Conservation (phyloP, 2,329 filamentous ascomycete genomes). For the Exophiala alcalophila region DNA sequence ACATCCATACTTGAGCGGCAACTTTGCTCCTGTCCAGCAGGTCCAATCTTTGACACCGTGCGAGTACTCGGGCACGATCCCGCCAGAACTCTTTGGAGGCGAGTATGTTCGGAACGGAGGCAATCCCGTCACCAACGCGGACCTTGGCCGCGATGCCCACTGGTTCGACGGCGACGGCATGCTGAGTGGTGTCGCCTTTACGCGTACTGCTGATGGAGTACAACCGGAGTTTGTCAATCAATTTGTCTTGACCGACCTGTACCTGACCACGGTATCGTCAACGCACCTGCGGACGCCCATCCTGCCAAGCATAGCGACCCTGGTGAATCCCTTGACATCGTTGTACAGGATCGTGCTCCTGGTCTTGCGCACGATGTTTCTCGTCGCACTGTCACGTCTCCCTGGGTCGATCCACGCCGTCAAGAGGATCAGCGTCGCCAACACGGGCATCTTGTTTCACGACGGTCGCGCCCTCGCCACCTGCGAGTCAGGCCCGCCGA, state of each 20-base stretch:
- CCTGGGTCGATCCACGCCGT: constrained; percentile 57
- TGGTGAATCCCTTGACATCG: constrained; percentile 59
- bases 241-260: constrained; percentile 66
- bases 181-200: constrained; percentile 65
- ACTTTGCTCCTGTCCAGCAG: constrained; percentile 64
- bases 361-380: constrained; percentile 56
- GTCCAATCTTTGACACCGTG: constrained; percentile 58
- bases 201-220: constrained; percentile 44
- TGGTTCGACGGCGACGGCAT: constrained; percentile 77
- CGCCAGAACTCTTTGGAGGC: constrained; percentile 63
- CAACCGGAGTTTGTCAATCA: constrained; percentile 66
- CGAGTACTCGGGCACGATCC: constrained; percentile 56
- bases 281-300: constrained; percentile 54
- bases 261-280: constrained; percentile 53
- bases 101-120: constrained; percentile 71
- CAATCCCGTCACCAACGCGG: constrained; percentile 62
- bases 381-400: constrained; percentile 58
- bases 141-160: constrained; percentile 61
- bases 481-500: constrained; percentile 68
- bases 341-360: constrained; percentile 50
- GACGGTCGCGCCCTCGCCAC: constrained; percentile 67
- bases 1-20: constrained; percentile 58
- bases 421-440: constrained; percentile 68
- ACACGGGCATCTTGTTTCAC: constrained; percentile 65
- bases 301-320: constrained; percentile 64